phyloP scores from a whole-genome alignment of 352 stramenopile species.

The Globisporangium iwayamae region DNA sequence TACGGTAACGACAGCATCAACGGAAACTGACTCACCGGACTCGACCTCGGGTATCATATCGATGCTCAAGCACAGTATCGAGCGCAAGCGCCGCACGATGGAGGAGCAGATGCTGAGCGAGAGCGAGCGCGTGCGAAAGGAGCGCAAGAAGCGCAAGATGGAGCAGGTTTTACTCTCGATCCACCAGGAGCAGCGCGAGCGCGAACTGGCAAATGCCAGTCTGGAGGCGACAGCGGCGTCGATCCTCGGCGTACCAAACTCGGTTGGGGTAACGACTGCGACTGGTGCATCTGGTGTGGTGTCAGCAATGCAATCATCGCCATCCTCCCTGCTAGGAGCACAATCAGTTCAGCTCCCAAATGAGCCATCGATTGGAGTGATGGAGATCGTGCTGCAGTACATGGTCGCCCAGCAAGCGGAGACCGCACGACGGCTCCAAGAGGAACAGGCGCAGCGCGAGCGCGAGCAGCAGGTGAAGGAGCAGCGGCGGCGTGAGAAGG shows the following conservation, averaged over 20 bases:
- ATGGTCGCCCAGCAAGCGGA: conserved; percentile 53
- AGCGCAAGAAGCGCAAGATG: conserved; percentile 63
- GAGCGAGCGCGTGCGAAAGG: conserved; percentile 48
- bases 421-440: conserved; percentile 25
- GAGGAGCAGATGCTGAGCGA: conserved; percentile 51
- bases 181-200: conserved; percentile 44
- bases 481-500: conserved; percentile 29
- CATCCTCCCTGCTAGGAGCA: too few relatives aligned
- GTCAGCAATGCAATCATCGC: not conserved
- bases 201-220: conserved; percentile 17
- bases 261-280: not conserved
- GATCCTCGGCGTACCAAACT: not conserved
- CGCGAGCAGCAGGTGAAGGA: conserved; percentile 26
- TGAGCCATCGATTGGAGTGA: conserved; percentile 22
- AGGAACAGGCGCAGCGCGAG: conserved; percentile 29
- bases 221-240: not conserved
- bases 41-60: conserved; percentile 40
- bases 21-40: not conserved
- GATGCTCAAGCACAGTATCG: conserved; percentile 54
- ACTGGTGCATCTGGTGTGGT: not conserved
- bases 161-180: conserved; percentile 49
- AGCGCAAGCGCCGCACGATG: conserved; percentile 40
- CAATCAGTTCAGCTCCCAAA: not conserved
- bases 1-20: not conserved
- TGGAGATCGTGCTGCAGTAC: conserved; percentile 53